Conservation (phyloP, 352 stramenopile genomes). For the Pythium phragmiticola region DNA sequence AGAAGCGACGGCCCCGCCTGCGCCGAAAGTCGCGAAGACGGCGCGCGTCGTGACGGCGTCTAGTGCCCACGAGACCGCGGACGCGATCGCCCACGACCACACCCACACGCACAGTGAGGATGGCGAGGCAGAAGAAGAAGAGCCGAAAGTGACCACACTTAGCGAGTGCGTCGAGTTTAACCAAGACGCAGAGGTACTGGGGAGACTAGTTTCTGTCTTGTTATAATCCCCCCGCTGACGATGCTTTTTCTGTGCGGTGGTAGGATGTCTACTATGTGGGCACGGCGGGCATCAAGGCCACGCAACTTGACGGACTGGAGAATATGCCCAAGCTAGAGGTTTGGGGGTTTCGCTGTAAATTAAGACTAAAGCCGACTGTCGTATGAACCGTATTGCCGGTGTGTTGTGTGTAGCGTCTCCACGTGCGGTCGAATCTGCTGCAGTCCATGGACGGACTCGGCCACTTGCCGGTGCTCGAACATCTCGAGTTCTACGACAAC, state of each 20-base stretch:
- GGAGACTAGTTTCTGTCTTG: neutral
- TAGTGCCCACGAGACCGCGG: constrained; percentile 6
- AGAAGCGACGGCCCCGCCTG: constrained; percentile 8
- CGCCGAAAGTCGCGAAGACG: constrained; percentile 16
- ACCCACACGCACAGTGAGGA: constrained; percentile 19
- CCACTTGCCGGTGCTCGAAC: constrained; percentile 65
- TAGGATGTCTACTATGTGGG: constrained; percentile 85
- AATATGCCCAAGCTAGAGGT: constrained; percentile 49
- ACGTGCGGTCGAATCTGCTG: constrained; percentile 82
- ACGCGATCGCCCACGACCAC: neutral
- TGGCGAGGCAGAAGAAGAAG: constrained; percentile 26
- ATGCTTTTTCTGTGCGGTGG: neutral
- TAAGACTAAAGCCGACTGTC: neutral
- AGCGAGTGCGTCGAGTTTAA: constrained; percentile 72
- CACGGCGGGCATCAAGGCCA: constrained; percentile 77
- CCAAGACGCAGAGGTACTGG: constrained; percentile 40
- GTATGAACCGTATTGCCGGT: neutral
- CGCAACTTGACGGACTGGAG: constrained; percentile 59
- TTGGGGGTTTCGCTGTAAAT: neutral
- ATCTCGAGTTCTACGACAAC: constrained; percentile 99
- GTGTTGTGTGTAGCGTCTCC: constrained; percentile 35
- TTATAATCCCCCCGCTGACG: neutral
- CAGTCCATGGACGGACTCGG: constrained; percentile 76
- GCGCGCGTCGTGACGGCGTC: constrained; percentile 20
- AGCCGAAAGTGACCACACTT: constrained; percentile 38